phyloP scores from a whole-genome alignment of 768 basidiomycete genomes.

The Lentinula aciculospora region DNA sequence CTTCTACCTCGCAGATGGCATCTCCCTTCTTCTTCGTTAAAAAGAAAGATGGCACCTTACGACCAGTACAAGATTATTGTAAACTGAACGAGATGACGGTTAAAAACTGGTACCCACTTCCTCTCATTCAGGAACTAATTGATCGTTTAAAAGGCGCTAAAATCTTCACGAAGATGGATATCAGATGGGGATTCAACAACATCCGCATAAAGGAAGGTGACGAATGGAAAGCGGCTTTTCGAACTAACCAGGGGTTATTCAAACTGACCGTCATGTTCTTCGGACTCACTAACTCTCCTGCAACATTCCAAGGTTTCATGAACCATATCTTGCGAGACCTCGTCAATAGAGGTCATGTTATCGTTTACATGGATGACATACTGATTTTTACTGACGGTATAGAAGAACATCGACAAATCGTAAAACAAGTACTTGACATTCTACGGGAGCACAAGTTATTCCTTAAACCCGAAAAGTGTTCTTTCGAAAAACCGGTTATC shows the following conservation, averaged over 20 bases:
- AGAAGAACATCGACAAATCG: constrained; percentile 9
- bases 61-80: no score
- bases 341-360: constrained; percentile 15
- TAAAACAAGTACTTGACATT: constrained; percentile 12
- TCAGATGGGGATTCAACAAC: constrained; percentile 37
- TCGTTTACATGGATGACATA: constrained; percentile 28
- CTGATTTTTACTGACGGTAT: constrained; percentile 14
- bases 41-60: no score
- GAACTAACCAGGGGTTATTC: constrained; percentile 28
- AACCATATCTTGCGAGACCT: constrained; percentile 27
- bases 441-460: constrained; percentile 16
- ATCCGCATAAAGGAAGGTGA: constrained; percentile 36
- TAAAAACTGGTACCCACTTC: no score
- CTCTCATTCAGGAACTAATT: no score
- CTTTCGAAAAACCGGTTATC: constrained; percentile 5
- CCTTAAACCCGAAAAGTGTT: constrained; percentile 22
- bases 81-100: no score
- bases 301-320: constrained; percentile 23
- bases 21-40: no score
- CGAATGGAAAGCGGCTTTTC: constrained; percentile 40
- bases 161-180: no score
- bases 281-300: constrained; percentile 26
- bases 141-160: no score
- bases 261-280: constrained; percentile 40
- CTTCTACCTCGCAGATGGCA: no score